Percentiles rank a stretch among this genome's conserved stretches.
phyloP scores from a whole-genome alignment of 2,329 filamentous ascomycete species.

The Exophiala alcalophila region DNA sequence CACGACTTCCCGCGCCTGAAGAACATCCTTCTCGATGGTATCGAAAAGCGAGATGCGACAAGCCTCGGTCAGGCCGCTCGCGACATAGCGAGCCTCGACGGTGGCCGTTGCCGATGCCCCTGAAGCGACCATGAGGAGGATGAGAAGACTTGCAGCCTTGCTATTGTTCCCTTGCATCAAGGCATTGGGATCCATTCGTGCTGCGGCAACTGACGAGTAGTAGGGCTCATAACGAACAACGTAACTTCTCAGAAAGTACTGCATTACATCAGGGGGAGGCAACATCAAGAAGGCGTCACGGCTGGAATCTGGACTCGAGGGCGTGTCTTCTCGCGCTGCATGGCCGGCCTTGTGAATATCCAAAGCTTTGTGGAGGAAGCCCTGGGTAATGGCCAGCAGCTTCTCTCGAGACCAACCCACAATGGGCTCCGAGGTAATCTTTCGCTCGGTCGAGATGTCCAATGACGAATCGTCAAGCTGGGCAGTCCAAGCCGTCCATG shows the following conservation, averaged over 20 bases:
- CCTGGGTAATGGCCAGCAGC: conserved; percentile 68
- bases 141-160: conserved; percentile 62
- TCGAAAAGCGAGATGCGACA: conserved; percentile 71
- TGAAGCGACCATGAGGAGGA: conserved; percentile 70
- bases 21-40: conserved; percentile 68
- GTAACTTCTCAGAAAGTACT: conserved; percentile 65
- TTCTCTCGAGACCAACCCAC: conserved; percentile 62
- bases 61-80: conserved; percentile 65
- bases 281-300: conserved; percentile 57
- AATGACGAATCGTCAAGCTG: conserved; percentile 43
- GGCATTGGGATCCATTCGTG: conserved; percentile 63
- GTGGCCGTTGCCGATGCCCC: conserved; percentile 65
- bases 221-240: conserved; percentile 65
- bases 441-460: conserved; percentile 47
- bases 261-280: conserved; percentile 63
- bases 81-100: conserved; percentile 62
- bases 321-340: conserved; percentile 30
- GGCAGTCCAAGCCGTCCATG: conserved; percentile 52
- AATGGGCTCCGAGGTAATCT: conserved; percentile 48
- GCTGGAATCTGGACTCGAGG: conserved; percentile 50
- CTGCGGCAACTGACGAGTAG: conserved; percentile 60
- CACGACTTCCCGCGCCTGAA: conserved; percentile 63
- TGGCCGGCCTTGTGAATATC: conserved; percentile 57
- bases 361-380: conserved; percentile 67
- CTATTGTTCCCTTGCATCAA: conserved; percentile 62